Conservation (phyloP, 2,329 filamentous ascomycete genomes). For the Colletotrichum phormii region DNA sequence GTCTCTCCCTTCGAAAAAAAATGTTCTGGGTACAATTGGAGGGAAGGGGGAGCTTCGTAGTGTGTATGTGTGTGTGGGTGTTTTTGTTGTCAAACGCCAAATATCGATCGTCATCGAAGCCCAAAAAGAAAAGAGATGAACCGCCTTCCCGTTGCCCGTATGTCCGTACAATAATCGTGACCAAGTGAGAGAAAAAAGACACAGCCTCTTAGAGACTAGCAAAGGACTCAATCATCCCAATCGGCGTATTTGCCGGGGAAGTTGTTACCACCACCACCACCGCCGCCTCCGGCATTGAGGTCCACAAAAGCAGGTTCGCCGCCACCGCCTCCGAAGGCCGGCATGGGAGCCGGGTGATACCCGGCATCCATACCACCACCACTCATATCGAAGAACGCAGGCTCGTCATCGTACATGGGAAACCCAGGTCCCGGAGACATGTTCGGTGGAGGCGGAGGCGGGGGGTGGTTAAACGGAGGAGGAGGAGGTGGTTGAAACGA, state of each 20-base stretch:
- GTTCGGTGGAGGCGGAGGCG: constrained; percentile 19
- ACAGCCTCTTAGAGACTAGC: neutral
- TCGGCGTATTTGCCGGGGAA: constrained; percentile 28
- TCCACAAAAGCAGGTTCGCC: constrained; percentile 31
- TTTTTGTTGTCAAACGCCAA: neutral
- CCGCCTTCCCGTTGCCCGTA: neutral
- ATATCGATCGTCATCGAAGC: neutral
- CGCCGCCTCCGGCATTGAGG: constrained; percentile 25
- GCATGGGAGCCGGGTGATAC: neutral
- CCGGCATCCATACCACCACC: neutral
- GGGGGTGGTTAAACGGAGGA: constrained; percentile 9
- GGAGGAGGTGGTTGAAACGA: neutral
- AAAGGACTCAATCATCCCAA: constrained; percentile 4
- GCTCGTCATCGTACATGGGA: constrained; percentile 5
- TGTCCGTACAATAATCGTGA: neutral
- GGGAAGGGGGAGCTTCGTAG: neutral
- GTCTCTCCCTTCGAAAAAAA: constrained; percentile 26
- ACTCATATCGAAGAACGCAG: neutral
- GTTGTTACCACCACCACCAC: neutral
- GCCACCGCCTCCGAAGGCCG: constrained; percentile 1
- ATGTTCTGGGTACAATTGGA: constrained; percentile 10
- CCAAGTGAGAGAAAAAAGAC: neutral
- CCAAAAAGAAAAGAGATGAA: neutral
- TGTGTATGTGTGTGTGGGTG: too few relatives aligned
- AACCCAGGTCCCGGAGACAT: neutral